Evolutionary conservation across 495 filamentous ascomycete genomes (phyloP).

Genomic region (Astrothelium subdiscretum): DNA sequence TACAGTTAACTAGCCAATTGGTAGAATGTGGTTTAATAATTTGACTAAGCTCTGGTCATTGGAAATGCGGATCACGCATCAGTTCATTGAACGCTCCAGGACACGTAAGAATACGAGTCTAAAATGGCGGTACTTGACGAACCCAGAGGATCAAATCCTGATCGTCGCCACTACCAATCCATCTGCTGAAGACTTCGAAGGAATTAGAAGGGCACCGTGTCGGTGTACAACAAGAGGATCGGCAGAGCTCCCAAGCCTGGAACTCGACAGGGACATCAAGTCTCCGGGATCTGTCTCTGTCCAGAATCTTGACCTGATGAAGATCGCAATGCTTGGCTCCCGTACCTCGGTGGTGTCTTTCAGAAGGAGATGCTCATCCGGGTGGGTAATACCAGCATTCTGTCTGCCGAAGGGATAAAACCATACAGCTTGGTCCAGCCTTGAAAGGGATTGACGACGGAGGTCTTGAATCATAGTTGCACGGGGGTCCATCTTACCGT

Average conservation of each 20-base stretch:
- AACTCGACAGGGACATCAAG: not conserved
- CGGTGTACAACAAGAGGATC: not conserved
- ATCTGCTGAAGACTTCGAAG: not conserved
- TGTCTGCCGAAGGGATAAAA: not conserved
- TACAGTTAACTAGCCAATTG: not conserved
- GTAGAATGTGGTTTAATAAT: not conserved
- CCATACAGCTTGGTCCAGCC: not conserved
- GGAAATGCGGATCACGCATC: not conserved
- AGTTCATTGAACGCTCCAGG: not conserved
- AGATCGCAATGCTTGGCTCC: not conserved
- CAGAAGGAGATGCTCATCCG: not conserved
- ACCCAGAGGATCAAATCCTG: not conserved
- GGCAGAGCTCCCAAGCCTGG: not conserved
- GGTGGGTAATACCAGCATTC: not conserved
- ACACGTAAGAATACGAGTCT: not conserved
- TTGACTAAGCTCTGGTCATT: not conserved
- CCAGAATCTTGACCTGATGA: not conserved
- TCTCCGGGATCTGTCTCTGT: not conserved
- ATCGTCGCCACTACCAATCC: not conserved
- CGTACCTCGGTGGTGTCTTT: not conserved
- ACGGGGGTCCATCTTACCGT: not conserved
- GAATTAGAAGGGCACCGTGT: not conserved
- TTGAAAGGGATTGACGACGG: not conserved
- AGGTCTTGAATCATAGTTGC: not conserved
- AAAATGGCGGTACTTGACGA: not conserved